Base-by-base conservation (phyloP, 257 asterid species). In the Ehretia macrophylla region DNA sequence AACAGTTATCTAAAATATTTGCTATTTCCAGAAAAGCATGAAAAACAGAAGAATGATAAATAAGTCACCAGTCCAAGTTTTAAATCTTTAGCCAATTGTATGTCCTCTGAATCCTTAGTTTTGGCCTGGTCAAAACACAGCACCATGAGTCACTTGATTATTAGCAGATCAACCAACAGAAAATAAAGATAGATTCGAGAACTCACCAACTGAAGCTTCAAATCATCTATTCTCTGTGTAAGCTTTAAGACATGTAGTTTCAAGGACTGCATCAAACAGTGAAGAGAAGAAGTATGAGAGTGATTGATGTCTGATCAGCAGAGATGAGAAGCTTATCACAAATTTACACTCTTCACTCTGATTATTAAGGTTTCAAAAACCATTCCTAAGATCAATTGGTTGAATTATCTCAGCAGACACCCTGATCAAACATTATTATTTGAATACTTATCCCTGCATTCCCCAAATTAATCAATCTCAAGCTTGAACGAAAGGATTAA, bases 241-340 rank as follows among this genome's bases (percentile, higher is more conserved):
- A 93, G 99, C 96, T 89, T 83, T 73, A 93, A 67, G 68, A 93
- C 90, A 62, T 89, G 86, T 63, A 93, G 68, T 75, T 86, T 82
- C 80, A 93, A 78, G 72, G 99, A 89, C 99, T 93, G 97, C 88
- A 79, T 47, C 60, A 72, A 40, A 75, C 37, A 65, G 65, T 54
- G 59, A 75, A 68, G 47, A 70, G 61, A 27, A 71, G 63, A 64
- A 77, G 72, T 0, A 19, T 51, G 11, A 51, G 56, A 21, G n/a
- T n/a, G n/a, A n/a, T n/a, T n/a, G n/a, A n/a, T n/a, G n/a, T n/a
- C n/a, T n/a, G n/a, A n/a, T n/a, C n/a, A n/a, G n/a, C n/a, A n/a
- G n/a, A n/a, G n/a, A n/a, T n/a, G n/a, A n/a, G n/a, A n/a, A n/a
- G n/a, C n/a, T n/a, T n/a, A n/a, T n/a, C n/a, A n/a, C n/a, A n/a